Conservation (phyloP, 495 filamentous ascomycete species). For the Poronia punctata region DNA sequence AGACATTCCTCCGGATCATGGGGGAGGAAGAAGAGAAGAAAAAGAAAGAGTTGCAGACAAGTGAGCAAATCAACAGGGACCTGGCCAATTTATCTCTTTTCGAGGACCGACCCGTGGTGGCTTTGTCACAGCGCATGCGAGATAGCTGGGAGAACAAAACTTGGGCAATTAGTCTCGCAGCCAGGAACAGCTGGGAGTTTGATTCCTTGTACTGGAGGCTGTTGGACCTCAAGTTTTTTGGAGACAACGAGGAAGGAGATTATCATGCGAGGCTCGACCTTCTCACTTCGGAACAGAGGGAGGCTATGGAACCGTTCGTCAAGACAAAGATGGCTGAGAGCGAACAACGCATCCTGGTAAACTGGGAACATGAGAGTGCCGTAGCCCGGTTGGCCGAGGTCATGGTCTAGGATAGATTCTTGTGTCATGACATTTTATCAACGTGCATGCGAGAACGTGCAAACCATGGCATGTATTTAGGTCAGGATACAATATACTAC, state of each 20-base stretch:
- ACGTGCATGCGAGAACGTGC: too few relatives aligned
- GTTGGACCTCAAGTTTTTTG: conserved; percentile 20
- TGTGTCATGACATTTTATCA: too few relatives aligned
- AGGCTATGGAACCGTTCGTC: conserved; percentile 23
- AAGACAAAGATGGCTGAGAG: conserved; percentile 19
- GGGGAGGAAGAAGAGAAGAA: conserved; percentile 17
- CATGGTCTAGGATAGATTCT: too few relatives aligned
- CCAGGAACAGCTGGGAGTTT: conserved; percentile 27
- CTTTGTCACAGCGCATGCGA: conserved; percentile 17
- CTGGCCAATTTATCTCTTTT: not conserved
- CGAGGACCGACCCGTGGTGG: not conserved
- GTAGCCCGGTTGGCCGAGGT: not conserved
- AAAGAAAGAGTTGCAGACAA: not conserved
- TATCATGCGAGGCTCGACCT: conserved; percentile 16
- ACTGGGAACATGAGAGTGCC: conserved; percentile 10
- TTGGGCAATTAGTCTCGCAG: conserved; percentile 27
- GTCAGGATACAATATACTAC: too few relatives aligned
- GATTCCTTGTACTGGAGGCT: conserved; percentile 22
- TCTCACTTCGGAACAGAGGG: conserved; percentile 12
- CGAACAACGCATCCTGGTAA: conserved; percentile 13
- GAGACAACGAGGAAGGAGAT: conserved; percentile 15
- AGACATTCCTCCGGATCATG: conserved; percentile 24
- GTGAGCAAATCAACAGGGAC: not conserved
- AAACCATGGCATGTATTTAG: too few relatives aligned
- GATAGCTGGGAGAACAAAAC: conserved; percentile 25